Base-by-base conservation (phyloP, 495 filamentous ascomycete genomes). In the Bombardia bombarda region DNA sequence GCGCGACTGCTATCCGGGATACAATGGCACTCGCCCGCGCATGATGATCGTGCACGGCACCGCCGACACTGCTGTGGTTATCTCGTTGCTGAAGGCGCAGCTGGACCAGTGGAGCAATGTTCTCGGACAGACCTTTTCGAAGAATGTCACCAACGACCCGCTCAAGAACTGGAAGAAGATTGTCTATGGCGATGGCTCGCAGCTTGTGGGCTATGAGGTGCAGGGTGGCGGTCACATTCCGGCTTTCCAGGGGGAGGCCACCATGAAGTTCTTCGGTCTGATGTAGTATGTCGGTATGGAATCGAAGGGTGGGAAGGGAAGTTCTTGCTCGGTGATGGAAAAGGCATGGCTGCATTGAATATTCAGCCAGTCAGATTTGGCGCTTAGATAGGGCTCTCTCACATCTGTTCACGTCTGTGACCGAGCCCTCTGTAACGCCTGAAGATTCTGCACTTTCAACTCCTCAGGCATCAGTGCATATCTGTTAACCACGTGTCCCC, bases 1-100 rank as follows among this genome's bases (percentile, higher is more conserved):
- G 17, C 33, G 56, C 3, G 52, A 46, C 39, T 66, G 65, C 52
- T 63, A 72, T 40, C 57, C 67, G 0, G 65, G 56, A 5, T 75
- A 72, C 50, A 61, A 49, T 19, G 72, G 72, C 8, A 35, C 46
- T 1, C 52, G 65, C 2, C 68, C 72, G 9, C 51, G 52, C 35
- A 68, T 75, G 66, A 68, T 72, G 58, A 65, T 75, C 36, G 72
- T 66, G 49, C 72, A 74, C 39, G 72, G 72, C 8, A 62, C 55
- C 19, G 43, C 52, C 2, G 72, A 75, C 42, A 47, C 44, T 2
- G 63, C 60, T 4, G 55, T 75, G n/a, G 49, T 42, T 2, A 36
- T 36, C 32, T 22, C 31, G 20, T 42, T 36, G 13, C 38, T 42
- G 3, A 54, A 61, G 19, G 57, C 58, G 34, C 73, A 72, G 52